phyloP scores from a whole-genome alignment of 2,329 filamentous ascomycete genomes.

The Gyromitra esculenta region DNA sequence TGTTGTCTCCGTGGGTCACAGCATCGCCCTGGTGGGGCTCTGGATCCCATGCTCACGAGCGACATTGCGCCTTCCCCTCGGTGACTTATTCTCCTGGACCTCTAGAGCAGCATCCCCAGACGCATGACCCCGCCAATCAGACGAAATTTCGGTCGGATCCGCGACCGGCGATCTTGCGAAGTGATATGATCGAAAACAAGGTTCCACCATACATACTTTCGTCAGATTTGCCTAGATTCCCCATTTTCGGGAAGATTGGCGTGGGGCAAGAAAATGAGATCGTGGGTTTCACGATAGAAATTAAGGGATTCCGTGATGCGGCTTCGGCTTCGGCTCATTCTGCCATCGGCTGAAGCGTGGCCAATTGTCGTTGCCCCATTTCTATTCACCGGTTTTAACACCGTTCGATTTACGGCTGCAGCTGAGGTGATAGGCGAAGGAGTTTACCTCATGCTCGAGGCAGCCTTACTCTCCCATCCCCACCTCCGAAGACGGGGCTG shows the following conservation, averaged over 20 bases:
- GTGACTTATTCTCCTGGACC: conserved; percentile 12
- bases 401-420: neutral
- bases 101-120: conserved; percentile 6
- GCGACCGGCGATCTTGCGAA: conserved; percentile 29
- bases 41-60: neutral
- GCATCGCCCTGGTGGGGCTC: neutral
- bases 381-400: neutral
- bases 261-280: conserved; percentile 16
- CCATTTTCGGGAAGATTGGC: conserved; percentile 7
- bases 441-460: conserved; percentile 23
- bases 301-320: conserved; percentile 1
- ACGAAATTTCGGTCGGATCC: conserved; percentile 33
- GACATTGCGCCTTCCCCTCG: neutral
- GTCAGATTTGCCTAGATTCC: conserved; percentile 7
- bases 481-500: too few relatives aligned
- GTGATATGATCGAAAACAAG: conserved; percentile 33
- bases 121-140: conserved; percentile 16
- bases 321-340: neutral
- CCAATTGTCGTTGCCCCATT: neutral
- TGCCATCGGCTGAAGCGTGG: neutral
- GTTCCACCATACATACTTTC: conserved; percentile 9
- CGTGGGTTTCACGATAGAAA: conserved; percentile 13
- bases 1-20: conserved; percentile 4
- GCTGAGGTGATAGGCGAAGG: neutral
- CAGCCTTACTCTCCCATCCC: neutral